A percentile compares a stretch with the other conserved stretches of the same genome.
These are phyloP conservation scores for Trypanosoma brucei DNA, from an alignment of 208 protist genomes.

Conservation along the genomic window DNA sequence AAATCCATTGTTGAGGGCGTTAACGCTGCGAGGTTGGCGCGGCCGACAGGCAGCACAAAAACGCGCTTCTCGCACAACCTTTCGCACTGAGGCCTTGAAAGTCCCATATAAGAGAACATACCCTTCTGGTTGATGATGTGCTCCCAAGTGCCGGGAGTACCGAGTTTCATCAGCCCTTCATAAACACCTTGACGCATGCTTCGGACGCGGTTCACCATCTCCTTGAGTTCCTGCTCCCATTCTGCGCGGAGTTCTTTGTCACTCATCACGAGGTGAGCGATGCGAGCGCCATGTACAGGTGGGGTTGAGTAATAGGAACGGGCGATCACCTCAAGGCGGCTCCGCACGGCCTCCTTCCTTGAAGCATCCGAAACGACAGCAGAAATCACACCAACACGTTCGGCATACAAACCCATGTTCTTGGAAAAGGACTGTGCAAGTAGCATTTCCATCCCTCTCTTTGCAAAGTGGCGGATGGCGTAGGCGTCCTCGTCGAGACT, in stretches of 20 bases:
- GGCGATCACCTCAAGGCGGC: slow-evolving; percentile 76
- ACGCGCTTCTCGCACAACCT: slow-evolving; percentile 60
- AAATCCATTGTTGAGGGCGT: slow-evolving; percentile 53
- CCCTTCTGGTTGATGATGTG: slow-evolving; percentile 96
- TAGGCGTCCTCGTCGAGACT: slow-evolving; percentile 93
- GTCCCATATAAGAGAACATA: slow-evolving; percentile 98
- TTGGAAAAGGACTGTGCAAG: slow-evolving; percentile 96
- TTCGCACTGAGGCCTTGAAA: slow-evolving; percentile 84
- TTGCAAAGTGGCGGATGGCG: slow-evolving; percentile 73
- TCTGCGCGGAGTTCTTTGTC: slow-evolving; percentile 67
- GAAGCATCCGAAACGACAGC: slow-evolving; percentile 63
- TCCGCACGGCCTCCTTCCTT: slow-evolving; percentile 65
- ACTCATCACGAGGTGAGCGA: slow-evolving; percentile 91
- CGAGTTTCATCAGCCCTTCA: slow-evolving; percentile 59
- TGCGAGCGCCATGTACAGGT: slow-evolving; percentile 92
- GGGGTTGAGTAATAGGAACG: slow-evolving; percentile 95
- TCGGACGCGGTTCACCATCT: slow-evolving; percentile 82
- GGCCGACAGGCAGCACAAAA: slow-evolving; percentile 69
- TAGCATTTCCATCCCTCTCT: slow-evolving; percentile 76
- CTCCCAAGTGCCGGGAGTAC: slow-evolving; percentile 89
- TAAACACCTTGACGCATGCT: slow-evolving; percentile 75
- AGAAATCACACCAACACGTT: slow-evolving; percentile 90
- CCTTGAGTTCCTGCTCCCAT: slow-evolving; percentile 91
- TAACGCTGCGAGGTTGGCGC: slow-evolving; percentile 82
- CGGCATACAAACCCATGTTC: slow-evolving; percentile 97